These are phyloP conservation scores for Rhododendron vialii DNA, from an alignment of 148 eudicot genomes.

Conservation along the genomic window DNA sequence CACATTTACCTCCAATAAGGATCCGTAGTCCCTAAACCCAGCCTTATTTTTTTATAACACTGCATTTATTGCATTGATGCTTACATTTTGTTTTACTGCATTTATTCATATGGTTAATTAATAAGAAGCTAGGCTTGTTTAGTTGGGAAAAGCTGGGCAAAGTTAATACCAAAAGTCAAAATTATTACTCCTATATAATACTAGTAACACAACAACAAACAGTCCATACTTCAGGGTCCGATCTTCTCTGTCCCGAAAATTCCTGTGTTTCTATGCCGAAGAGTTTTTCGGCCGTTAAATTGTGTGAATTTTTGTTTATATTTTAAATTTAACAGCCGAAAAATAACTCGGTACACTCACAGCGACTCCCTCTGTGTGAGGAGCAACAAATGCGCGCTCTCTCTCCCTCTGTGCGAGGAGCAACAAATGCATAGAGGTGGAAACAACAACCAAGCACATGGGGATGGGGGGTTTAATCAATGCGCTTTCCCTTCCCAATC, in stretches of 20 bases:
- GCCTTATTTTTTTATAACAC: not conserved
- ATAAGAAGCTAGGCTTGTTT: not conserved
- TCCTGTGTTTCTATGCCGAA: too few relatives aligned
- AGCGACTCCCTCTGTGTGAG: not conserved
- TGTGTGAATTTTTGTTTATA: too few relatives aligned
- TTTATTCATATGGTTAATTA: not conserved
- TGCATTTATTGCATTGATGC: not conserved
- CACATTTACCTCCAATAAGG: too few relatives aligned
- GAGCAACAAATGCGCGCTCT: not conserved
- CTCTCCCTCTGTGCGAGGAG: not conserved
- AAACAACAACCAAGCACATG: constrained; percentile 10
- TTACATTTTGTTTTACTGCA: not conserved
- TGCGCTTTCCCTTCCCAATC: not conserved
- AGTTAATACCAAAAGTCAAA: not conserved
- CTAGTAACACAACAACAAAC: not conserved
- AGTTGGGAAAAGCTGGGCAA: not conserved
- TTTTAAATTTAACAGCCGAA: too few relatives aligned
- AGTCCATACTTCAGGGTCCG: too few relatives aligned
- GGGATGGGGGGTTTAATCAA: not conserved
- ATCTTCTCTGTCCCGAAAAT: too few relatives aligned
- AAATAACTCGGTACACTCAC: not conserved
- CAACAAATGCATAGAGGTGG: constrained; percentile 5
- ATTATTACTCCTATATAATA: not conserved
- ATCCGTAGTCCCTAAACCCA: not conserved
- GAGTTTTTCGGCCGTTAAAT: too few relatives aligned